These are phyloP conservation scores for Phyllostachys edulis DNA, from an alignment of 176 grass and related monocot genomes.

Conservation along the genomic window DNA sequence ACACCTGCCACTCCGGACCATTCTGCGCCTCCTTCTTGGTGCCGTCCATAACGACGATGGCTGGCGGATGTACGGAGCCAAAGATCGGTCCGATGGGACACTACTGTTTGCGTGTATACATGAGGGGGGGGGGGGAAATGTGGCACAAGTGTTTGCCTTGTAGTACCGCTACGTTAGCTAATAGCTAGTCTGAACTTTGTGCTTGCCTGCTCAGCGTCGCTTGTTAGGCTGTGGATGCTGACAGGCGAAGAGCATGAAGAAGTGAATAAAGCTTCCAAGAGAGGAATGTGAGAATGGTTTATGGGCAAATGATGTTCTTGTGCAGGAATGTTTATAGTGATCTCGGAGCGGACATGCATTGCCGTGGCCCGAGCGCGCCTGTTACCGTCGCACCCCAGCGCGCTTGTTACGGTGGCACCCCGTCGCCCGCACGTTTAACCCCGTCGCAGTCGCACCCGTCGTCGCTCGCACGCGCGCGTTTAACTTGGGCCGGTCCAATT, in stretches of 20 bases:
- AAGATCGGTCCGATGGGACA: neutral
- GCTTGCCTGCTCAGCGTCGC: too few relatives aligned
- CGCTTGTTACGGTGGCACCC: neutral
- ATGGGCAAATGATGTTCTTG: neutral
- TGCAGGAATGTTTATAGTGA: neutral
- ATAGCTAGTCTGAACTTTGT: too few relatives aligned
- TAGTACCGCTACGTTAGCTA: neutral
- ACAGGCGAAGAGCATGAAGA: neutral
- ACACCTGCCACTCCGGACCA: slow-evolving; percentile 34
- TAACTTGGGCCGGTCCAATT: neutral
- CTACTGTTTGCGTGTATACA: neutral
- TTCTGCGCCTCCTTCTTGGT: neutral
- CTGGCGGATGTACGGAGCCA: too few relatives aligned
- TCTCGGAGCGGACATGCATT: neutral
- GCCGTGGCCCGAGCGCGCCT: neutral
- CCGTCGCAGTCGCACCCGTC: neutral
- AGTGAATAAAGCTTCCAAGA: neutral
- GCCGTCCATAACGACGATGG: neutral
- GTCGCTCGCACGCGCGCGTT: neutral
- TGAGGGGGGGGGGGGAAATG: neutral
- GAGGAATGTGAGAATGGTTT: neutral
- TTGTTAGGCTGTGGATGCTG: too few relatives aligned
- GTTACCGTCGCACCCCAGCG: neutral
- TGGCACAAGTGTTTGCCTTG: neutral
- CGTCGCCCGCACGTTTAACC: neutral